Conservation (phyloP, 345 rosid species). For the Clarkia xantiana region DNA sequence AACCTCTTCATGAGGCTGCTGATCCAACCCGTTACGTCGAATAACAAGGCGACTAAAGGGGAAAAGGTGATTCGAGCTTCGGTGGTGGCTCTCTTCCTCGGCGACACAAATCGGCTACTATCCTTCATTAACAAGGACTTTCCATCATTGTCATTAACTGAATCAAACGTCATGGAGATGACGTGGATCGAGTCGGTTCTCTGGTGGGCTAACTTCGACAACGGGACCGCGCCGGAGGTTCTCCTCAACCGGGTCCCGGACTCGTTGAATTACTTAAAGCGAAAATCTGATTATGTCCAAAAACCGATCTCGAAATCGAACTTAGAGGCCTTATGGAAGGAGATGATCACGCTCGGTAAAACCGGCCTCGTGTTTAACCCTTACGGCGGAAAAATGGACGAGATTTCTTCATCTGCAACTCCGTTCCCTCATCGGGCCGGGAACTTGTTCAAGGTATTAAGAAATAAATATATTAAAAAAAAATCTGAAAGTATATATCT, state of each 20-base stretch:
- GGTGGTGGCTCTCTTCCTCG: conserved; percentile 23
- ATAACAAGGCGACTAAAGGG: too few species aligned
- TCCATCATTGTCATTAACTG: conserved; percentile 30
- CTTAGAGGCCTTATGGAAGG: conserved; percentile 15
- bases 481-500: too few species aligned
- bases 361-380: too few species aligned
- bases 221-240: conserved; percentile 10
- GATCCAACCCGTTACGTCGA: conserved; percentile 10
- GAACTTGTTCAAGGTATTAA: too few species aligned
- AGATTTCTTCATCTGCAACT: too few species aligned
- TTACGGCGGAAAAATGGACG: too few species aligned
- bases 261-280: conserved; percentile 17
- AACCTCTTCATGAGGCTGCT: conserved; percentile 12
- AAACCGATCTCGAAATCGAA: conserved; percentile 20
- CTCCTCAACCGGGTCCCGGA: conserved; percentile 13
- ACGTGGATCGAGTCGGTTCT: conserved; percentile 35
- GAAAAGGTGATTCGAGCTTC: too few species aligned
- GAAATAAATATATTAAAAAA: too few species aligned
- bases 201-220: conserved; percentile 19
- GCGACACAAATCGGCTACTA: conserved; percentile 17
- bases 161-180: conserved; percentile 25
- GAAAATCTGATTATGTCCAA: conserved; percentile 29
- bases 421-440: too few species aligned
- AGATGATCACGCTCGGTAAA: too few species aligned
- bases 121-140: conserved; percentile 14